Base-by-base conservation (phyloP, 2,329 filamentous ascomycete genomes). In the Aspergillus candidus region DNA sequence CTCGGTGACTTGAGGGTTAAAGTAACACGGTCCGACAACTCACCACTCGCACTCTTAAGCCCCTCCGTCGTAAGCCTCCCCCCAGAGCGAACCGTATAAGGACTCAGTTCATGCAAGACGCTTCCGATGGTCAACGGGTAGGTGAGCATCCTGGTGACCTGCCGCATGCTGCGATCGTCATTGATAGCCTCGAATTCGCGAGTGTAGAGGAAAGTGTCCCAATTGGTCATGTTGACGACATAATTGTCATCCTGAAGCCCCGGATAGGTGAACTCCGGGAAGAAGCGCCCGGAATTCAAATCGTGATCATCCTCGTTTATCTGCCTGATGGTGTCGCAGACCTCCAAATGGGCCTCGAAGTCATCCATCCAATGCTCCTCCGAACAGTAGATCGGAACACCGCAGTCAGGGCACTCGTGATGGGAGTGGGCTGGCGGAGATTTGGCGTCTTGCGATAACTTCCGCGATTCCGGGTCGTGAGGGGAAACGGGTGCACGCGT, bases 301-400 rank as follows among this genome's bases (percentile, higher is more conserved):
- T 98, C 93, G 62, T 98, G 94, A 56, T 98, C 93, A 61, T 98
- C 93, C 70, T 98, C 93, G 56, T 98, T 98, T 69, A 95, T 91
- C 69, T 97, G 85, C 53, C 85, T 77, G 44, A 98, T 72, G 0
- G 86, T 86, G 59, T 98, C 91, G 66, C 93, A 98, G 31, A 98
- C 83, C 61, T 96, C 80, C 48, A 98, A 67, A 67, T 98, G 93
- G 13, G 83, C 78, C 68, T 97, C 91, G 61, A 95, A 98, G 66
- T 97, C 88, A 56, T 94, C 88, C 63, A 86, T 88, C 86, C 91
- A 97, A 65, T 98, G 93, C 55, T 88, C 84, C 67, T 96, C 86
- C 56, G 82, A 91, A 72, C 93, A 98, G 63, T 93, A 94, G 6
- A 95, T 83, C 0, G 94, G 90, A 34, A 97, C 79, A 11, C 93